Conservation (phyloP, 495 filamentous ascomycete genomes). For the Aspergillus wentii region DNA sequence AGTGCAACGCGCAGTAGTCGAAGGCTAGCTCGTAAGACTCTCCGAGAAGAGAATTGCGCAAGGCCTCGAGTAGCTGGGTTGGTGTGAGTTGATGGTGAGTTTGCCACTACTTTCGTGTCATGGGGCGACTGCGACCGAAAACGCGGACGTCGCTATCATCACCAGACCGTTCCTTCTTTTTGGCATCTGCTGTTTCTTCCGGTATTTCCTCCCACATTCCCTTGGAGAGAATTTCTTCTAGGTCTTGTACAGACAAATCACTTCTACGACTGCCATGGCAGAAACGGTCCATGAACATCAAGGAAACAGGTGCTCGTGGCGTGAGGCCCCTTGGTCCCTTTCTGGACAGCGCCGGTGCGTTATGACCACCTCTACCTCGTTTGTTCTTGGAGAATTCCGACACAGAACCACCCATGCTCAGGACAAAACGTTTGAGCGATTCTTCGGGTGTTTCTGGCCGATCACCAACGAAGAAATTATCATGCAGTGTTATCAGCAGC, state of each 20-base stretch:
- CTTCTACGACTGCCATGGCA: conserved; percentile 4
- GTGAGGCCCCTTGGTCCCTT: conserved; percentile 21
- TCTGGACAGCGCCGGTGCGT: conserved; percentile 8
- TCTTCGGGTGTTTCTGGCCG: conserved; percentile 16
- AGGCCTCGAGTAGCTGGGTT: not conserved
- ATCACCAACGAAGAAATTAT: conserved; percentile 25
- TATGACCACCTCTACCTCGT: too few relatives aligned
- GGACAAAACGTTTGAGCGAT: conserved; percentile 27
- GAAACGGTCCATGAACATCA: conserved; percentile 25
- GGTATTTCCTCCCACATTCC: conserved; percentile 2
- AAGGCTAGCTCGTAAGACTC: conserved; percentile 26
- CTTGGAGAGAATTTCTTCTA: conserved; percentile 1
- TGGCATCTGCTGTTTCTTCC: not conserved
- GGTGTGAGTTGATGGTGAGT: not conserved
- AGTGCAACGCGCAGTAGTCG: conserved; percentile 32
- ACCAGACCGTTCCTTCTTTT: not conserved
- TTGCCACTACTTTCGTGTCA: too few relatives aligned
- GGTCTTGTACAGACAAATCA: conserved; percentile 3
- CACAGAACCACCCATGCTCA: conserved; percentile 30
- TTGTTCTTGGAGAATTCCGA: conserved; percentile 16
- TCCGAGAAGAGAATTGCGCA: not conserved
- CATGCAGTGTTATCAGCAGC: conserved; percentile 13
- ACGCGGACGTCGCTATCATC: not conserved
- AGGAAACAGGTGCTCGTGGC: conserved; percentile 17
- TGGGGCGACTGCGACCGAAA: not conserved